Percentiles rank a stretch among this genome's conserved stretches.
phyloP scores from a whole-genome alignment of 2,329 filamentous ascomycete species.

The Botryotinia calthae region DNA sequence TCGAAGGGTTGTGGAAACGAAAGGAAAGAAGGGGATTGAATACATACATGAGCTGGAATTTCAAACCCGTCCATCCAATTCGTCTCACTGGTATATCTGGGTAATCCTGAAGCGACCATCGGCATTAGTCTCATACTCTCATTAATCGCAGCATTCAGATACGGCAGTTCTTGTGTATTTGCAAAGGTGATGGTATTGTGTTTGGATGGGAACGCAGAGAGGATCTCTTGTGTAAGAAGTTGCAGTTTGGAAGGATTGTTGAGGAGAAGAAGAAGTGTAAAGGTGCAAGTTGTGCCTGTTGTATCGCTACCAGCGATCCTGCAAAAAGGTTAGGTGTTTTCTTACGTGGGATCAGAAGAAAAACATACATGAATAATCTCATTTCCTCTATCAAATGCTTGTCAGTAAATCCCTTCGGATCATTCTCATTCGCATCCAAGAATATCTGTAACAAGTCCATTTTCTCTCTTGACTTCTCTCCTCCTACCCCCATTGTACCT shows the following conservation, averaged over 20 bases:
- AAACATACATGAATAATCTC: conserved; percentile 26
- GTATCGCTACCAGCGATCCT: conserved; percentile 13
- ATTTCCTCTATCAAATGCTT: conserved; percentile 23
- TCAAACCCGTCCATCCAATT: conserved; percentile 25
- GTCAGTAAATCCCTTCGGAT: neutral
- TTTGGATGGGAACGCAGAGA: conserved; percentile 31
- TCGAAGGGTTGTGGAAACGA: fast-evolving
- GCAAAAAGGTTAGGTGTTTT: neutral
- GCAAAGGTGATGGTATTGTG: conserved; percentile 25
- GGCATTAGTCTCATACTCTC: conserved; percentile 30
- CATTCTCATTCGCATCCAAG: neutral
- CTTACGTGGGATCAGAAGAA: fast-evolving
- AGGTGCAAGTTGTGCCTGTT: neutral
- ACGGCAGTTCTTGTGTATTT: conserved; percentile 27
- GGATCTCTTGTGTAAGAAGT: conserved; percentile 34
- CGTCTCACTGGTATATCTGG: conserved; percentile 21
- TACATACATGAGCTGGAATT: conserved; percentile 22
- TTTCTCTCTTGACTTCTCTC: neutral
- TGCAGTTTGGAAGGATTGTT: conserved; percentile 1
- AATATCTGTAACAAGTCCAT: neutral
- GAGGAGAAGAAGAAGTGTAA: conserved; percentile 8
- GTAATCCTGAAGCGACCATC: conserved; percentile 23
- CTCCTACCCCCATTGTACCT: neutral
- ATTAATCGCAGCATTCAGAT: conserved; percentile 29
- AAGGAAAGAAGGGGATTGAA: neutral